Base-by-base conservation (phyloP, 768 basidiomycete genomes). In the Suillus placidus region DNA sequence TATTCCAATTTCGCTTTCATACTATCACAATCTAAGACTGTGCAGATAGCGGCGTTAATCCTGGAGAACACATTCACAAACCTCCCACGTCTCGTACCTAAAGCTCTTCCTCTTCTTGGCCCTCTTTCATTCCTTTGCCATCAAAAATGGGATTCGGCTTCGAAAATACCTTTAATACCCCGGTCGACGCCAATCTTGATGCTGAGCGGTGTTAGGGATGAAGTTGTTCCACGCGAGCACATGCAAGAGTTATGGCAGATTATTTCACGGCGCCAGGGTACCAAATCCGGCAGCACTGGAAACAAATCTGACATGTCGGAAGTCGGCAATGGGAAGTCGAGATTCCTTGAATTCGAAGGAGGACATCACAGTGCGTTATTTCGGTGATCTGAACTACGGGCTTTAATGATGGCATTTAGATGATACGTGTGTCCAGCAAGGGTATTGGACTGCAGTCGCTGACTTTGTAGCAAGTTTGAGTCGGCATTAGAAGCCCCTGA, bases 51-150 rank as follows among this genome's bases (percentile, higher is more conserved):
- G 20, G 95, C 90, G 1, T 82, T 97, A 18, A 85, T 98, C 64
- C 83, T 98, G 65, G 96, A 98, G 80, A 99, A 97, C 75, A 97
- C 96, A 0, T 97, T 97, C 76, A 87, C 91, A 38, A 94, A 91
- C 49, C 84, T 98, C 34, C 90, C 90, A 6, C 84, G 83, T 60
- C 85, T 97, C 18, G 87, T 97, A n/a, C 95, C 94, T 0, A 81
- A 87, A 66, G 86, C 90, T 18, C 80, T 97, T 40, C 95, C 95
- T 7, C 74, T 85, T 38, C 83, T 95, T 37, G 81, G 85, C 0
- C 90, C 89, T 4, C 82, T 95, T 72, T 80, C 93, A 23, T 91
- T 91, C 77, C 84, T 95, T 14, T 91, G 93, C 69, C 89, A 94
- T 71, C 88, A 97, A 75, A 91, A 90, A 73, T 97, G 95, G 95